These are phyloP conservation scores for Phyllosticta ampelicida DNA, from an alignment of 2,329 filamentous ascomycete genomes.

Conservation along the genomic window DNA sequence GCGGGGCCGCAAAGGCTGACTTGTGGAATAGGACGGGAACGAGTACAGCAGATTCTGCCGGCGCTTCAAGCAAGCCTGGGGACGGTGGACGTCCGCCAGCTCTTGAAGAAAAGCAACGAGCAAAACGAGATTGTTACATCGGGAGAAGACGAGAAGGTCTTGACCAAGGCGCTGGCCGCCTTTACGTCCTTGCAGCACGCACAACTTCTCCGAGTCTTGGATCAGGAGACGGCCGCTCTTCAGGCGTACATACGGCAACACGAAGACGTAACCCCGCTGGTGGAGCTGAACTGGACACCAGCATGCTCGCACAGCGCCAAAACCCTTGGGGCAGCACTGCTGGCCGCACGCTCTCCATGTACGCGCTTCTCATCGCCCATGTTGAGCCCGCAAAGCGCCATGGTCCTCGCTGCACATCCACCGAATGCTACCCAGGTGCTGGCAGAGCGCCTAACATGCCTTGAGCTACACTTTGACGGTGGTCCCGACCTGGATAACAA, in stretches of 20 bases:
- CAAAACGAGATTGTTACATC: constrained; percentile 41
- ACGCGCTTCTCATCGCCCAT: constrained; percentile 53
- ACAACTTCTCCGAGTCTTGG: constrained; percentile 52
- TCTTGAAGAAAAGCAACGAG: constrained; percentile 37
- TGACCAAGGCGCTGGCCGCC: constrained; percentile 45
- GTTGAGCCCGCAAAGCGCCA: constrained; percentile 49
- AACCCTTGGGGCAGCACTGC: constrained; percentile 47
- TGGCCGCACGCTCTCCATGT: constrained; percentile 45
- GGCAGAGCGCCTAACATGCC: constrained; percentile 47
- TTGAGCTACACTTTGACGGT: constrained; percentile 55
- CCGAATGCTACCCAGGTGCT: constrained; percentile 39
- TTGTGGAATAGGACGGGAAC: constrained; percentile 25
- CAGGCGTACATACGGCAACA: constrained; percentile 41
- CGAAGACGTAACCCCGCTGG: constrained; percentile 34
- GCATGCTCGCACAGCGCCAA: constrained; percentile 52
- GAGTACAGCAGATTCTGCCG: constrained; percentile 29
- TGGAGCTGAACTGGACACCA: constrained; percentile 48
- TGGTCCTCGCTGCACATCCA: constrained; percentile 39
- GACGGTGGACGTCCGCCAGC: constrained; percentile 29
- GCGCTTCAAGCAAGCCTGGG: constrained; percentile 26
- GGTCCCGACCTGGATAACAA: constrained; percentile 45
- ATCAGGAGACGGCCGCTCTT: constrained; percentile 46
- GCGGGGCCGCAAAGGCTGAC: constrained; percentile 17
- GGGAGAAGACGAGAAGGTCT: constrained; percentile 40
- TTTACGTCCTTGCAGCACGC: constrained; percentile 54